These are phyloP conservation scores for Starmerella khaoyaiensis DNA, from an alignment of 805 yeast genomes.

Conservation along the genomic window DNA sequence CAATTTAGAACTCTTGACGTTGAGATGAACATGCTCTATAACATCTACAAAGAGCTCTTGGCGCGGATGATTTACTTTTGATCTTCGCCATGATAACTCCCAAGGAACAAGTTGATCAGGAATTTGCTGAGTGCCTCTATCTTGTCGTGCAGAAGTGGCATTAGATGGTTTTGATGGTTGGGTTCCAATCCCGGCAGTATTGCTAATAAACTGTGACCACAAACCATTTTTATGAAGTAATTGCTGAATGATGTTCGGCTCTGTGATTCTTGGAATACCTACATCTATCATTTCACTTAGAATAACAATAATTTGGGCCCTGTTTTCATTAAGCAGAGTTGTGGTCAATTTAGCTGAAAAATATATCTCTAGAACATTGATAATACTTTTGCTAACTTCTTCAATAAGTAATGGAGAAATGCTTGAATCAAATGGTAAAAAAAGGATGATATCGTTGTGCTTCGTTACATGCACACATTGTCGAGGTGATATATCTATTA, in stretches of 20 bases:
- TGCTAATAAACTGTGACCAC: not conserved
- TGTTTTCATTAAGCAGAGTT: constrained; percentile 50
- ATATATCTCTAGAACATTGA: constrained; percentile 43
- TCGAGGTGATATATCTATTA: constrained; percentile 22
- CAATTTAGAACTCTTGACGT: constrained; percentile 24
- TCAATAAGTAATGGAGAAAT: constrained; percentile 43
- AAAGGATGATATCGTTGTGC: constrained; percentile 22
- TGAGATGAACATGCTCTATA: constrained; percentile 42
- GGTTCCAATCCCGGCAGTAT: not conserved
- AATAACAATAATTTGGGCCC: constrained; percentile 56
- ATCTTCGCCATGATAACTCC: constrained; percentile 61
- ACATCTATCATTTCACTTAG: constrained; percentile 68
- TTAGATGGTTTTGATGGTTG: too few relatives aligned
- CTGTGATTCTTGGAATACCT: constrained; percentile 61
- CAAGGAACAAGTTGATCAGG: constrained; percentile 15
- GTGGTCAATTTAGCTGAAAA: constrained; percentile 45
- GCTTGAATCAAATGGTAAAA: constrained; percentile 25
- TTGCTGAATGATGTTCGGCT: constrained; percentile 55
- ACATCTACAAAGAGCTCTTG: constrained; percentile 83
- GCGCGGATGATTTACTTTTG: constrained; percentile 55
- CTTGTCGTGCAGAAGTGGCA: too few relatives aligned
- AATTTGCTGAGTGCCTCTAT: too few relatives aligned
- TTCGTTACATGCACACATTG: constrained; percentile 24
- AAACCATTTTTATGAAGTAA: constrained; percentile 53
- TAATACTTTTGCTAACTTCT: constrained; percentile 39